Evolutionary conservation across 2,329 filamentous ascomycete species (phyloP).

Genomic region (Fusarium guadeloupense): DNA sequence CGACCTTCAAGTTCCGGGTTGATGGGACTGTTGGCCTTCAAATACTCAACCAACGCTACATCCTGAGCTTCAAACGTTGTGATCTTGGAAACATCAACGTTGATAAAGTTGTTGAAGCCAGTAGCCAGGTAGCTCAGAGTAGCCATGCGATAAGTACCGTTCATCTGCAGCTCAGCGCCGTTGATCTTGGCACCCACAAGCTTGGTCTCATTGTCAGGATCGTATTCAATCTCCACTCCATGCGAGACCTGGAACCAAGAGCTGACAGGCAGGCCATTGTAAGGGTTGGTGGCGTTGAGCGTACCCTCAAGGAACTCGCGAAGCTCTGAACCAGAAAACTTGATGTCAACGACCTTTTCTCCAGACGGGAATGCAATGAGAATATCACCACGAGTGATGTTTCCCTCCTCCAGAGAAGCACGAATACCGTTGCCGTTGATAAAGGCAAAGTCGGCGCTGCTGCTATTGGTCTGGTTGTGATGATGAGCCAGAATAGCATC

Average conservation of each 20-base stretch:
- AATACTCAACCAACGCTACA: constrained; percentile 59
- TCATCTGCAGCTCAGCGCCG: constrained; percentile 57
- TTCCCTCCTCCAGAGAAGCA: constrained; percentile 67
- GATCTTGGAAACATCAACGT: constrained; percentile 46
- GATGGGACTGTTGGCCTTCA: constrained; percentile 58
- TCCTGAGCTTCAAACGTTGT: constrained; percentile 61
- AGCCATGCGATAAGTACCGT: constrained; percentile 62
- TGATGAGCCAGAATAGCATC: constrained; percentile 70
- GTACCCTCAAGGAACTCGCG: constrained; percentile 68
- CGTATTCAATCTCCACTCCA: constrained; percentile 64
- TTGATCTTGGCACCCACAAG: constrained; percentile 63
- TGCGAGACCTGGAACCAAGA: constrained; percentile 69
- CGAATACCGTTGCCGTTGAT: constrained; percentile 72
- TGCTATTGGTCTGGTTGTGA: constrained; percentile 55
- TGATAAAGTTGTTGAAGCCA: constrained; percentile 70
- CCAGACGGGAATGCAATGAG: constrained; percentile 72
- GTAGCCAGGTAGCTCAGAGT: constrained; percentile 70
- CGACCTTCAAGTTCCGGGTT: constrained; percentile 57
- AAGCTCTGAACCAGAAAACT: constrained; percentile 60
- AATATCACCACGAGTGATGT: constrained; percentile 70
- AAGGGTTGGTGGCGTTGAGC: constrained; percentile 62
- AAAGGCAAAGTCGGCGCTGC: constrained; percentile 63
- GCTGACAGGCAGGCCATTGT: constrained; percentile 61
- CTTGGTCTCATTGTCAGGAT: constrained; percentile 58
- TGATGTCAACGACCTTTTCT: constrained; percentile 68